These are phyloP conservation scores for Erucastrum elatum DNA, from an alignment of 345 rosid genomes.

Conservation along the genomic window DNA sequence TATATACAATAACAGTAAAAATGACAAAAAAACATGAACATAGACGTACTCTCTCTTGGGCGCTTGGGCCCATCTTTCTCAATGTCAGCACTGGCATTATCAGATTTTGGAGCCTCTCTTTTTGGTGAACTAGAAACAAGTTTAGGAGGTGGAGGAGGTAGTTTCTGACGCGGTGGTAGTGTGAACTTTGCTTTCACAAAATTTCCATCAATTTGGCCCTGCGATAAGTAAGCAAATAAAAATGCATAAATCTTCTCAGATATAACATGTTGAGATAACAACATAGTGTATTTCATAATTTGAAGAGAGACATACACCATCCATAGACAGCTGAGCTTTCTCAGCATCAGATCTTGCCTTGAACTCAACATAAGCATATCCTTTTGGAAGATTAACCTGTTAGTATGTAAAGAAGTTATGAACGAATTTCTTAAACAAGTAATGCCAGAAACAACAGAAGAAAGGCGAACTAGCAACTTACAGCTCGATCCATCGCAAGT, in stretches of 20 bases:
- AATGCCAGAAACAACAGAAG: background rate
- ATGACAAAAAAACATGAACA: background rate
- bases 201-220: conserved; percentile 99
- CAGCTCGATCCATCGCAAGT: conserved; percentile 86
- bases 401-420: background rate
- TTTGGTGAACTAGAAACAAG: conserved; percentile 57
- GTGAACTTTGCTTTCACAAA: conserved; percentile 79
- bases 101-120: conserved; percentile 62
- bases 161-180: conserved; percentile 67
- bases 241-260: background rate
- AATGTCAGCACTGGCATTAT: conserved; percentile 50
- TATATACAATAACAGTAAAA: background rate
- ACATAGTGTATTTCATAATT: conserved; percentile 20
- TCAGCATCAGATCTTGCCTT: conserved; percentile 93
- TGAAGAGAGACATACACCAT: conserved; percentile 67
- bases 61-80: conserved; percentile 74
- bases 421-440: conserved; percentile 1
- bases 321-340: conserved; percentile 83
- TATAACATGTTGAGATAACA: background rate
- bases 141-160: conserved; percentile 61
- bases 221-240: conserved; percentile 42
- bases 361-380: conserved; percentile 89
- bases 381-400: conserved; percentile 64
- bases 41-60: conserved; percentile 58
- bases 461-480: conserved; percentile 47